These are phyloP conservation scores for Alliaria petiolata DNA, from an alignment of 345 rosid species.

Conservation along the genomic window DNA sequence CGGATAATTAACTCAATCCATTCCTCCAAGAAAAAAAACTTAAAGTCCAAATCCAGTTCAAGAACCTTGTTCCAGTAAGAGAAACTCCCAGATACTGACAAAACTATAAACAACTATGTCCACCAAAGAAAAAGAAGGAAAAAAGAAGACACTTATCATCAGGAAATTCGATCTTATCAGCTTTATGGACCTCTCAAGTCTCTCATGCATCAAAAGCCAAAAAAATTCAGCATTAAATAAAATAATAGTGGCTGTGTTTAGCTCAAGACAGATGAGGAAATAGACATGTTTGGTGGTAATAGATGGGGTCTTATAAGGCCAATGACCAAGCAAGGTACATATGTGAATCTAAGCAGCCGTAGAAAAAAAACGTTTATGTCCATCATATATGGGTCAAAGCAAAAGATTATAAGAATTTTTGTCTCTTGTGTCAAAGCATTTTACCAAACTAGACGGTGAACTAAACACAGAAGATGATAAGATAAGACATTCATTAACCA, in stretches of 20 bases:
- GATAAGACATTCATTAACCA: neutral
- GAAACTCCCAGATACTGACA: slow-evolving; percentile 38
- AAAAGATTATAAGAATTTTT: neutral
- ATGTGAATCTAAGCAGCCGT: neutral
- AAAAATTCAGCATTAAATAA: slow-evolving; percentile 16
- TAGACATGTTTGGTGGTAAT: slow-evolving; percentile 25
- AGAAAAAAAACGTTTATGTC: neutral
- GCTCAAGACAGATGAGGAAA: slow-evolving; percentile 41
- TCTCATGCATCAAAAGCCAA: slow-evolving; percentile 24
- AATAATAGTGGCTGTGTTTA: slow-evolving; percentile 59
- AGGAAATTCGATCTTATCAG: slow-evolving; percentile 38
- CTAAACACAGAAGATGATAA: neutral
- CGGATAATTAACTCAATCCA: slow-evolving; percentile 39
- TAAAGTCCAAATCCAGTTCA: slow-evolving; percentile 27
- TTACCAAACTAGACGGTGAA: slow-evolving; percentile 19
- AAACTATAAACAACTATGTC: slow-evolving; percentile 27
- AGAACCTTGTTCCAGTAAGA: slow-evolving; percentile 31
- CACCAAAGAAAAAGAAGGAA: slow-evolving; percentile 24
- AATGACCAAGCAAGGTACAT: slow-evolving; percentile 10
- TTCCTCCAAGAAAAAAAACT: slow-evolving; percentile 5
- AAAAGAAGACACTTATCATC: slow-evolving; percentile 23
- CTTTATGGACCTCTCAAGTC: slow-evolving; percentile 45
- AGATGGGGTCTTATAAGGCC: slow-evolving; percentile 18
- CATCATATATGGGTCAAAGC: neutral
- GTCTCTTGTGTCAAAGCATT: slow-evolving; percentile 19